Base-by-base conservation (phyloP, 179 eudicot genomes). In the Beta lomatogona region DNA sequence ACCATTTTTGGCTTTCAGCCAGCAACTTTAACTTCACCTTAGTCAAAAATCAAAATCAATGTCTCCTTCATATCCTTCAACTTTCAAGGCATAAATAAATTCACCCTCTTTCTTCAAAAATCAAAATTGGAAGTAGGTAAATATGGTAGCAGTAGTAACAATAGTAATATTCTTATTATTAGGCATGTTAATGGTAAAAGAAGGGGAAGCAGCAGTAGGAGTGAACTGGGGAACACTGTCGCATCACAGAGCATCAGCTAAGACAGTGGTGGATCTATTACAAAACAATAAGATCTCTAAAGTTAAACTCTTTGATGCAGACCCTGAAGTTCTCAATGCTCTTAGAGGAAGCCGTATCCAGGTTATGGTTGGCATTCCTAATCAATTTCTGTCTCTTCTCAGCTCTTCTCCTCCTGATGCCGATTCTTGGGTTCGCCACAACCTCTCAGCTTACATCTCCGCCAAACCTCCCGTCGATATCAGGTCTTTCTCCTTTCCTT, bases 161-260 rank as follows among this genome's bases (percentile, higher is more conserved):
- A 5, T 18, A 58, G 6, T 58, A 18, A 1, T 58, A 58, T 19
- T 19, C 13, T 14, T 58, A 58, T 18, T 58, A 58, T 58, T 58
- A 57, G 4, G 31, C 31, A 28, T 28, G 31, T 1, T 28, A 28
- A 28, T 48, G 10, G 53, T 5, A 64, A 13, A 67, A 75, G 19
- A 36, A 22, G 83, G 22, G 0, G 83, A 79, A 50, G 83, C 89
- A 8, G 94, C 87, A 8, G 84, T 94, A 71, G 98, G 98, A 16
- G 92, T 95, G 76, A 95, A 93, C 91, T 95, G 98, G 98, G 98
- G 98, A 0, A 89, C 93, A 4, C 6, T 93, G 6, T 88, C 98
- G 0, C 52, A n/a, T 45, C 97, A 93, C 85, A 85, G 83, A 78
- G 54, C 92, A 44, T 80, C 96, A 0, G 88, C 98, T 4, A 50